Percentiles rank a stretch among this genome's conserved stretches.
phyloP scores from a whole-genome alignment of 2,329 filamentous ascomycete genomes.

The Colletotrichum sp. region DNA sequence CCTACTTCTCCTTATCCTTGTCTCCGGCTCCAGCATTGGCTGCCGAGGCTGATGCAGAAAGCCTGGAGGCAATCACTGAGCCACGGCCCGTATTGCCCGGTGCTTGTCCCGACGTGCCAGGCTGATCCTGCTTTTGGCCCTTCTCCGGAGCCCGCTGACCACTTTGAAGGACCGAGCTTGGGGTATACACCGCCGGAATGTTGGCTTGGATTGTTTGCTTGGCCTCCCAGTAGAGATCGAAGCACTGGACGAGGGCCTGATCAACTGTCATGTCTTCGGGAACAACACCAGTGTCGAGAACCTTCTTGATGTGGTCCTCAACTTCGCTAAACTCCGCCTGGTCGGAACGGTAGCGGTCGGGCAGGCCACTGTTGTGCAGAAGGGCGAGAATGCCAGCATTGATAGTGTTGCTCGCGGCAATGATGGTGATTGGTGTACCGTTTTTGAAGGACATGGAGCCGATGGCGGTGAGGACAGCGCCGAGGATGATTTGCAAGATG shows the following conservation, averaged over 20 bases:
- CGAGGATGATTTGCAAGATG: slow-evolving; percentile 52
- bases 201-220: slow-evolving; percentile 52
- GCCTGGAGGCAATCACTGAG: slow-evolving; percentile 7
- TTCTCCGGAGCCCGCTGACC: slow-evolving; percentile 1
- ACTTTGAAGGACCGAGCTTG: slow-evolving; percentile 5
- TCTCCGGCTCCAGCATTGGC: neutral
- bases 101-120: neutral
- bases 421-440: slow-evolving; percentile 46
- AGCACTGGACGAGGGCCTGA: slow-evolving; percentile 52
- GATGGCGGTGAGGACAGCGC: slow-evolving; percentile 53
- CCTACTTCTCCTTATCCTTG: neutral
- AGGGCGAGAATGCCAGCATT: slow-evolving; percentile 54
- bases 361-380: slow-evolving; percentile 58
- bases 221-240: slow-evolving; percentile 47
- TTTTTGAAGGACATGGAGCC: slow-evolving; percentile 43
- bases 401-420: slow-evolving; percentile 55
- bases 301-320: slow-evolving; percentile 53
- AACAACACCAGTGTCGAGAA: slow-evolving; percentile 52
- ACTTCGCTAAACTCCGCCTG: slow-evolving; percentile 53
- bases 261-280: slow-evolving; percentile 45
- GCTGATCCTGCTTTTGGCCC: neutral
- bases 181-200: slow-evolving; percentile 45
- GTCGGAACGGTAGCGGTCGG: slow-evolving; percentile 54
- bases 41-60: neutral
- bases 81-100: neutral